Evolutionary conservation across 192 early-diverging fungal genomes (phyloP), one percentile per base, ranked within the genome.

Genomic region (Entophlyctis luteolus): DNA sequence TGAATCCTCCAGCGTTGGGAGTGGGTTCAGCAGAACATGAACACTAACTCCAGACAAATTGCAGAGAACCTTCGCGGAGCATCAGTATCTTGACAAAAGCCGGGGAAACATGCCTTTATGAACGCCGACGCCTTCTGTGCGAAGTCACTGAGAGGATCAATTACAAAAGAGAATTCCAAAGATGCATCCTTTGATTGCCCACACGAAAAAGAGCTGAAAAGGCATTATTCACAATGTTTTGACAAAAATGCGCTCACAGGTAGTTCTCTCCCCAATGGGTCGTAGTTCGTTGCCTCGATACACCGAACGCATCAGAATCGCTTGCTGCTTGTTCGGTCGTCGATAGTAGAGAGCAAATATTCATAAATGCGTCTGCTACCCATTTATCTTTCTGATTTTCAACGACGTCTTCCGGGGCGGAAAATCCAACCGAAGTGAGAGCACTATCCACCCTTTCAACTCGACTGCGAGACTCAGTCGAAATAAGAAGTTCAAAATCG

Each of bases 111-210:
- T 4, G 74, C 81, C 62, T 89, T 62, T n/a, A 98, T 70, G 1
- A 98, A 68, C 1, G 87, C 73, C 0, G 88, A 70, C 81, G 86
- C 85, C 65, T 88, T 89, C 70, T 98, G 96, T 3, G 91, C 90
- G 2, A 65, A 53, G 42, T 91, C 84, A 66, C 85, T 90, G 6
- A 90, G 39, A 3, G 96, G 96, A 67, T 95, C 90, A 3, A 98
- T 65, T 3, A 90, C 70, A 0, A 82, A 87, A 34, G 52, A 32
- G 50, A 77, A 74, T 31, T 62, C 34, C 10, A 71, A 31, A 6
- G 60, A 55, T 32, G 57, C 20, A 14, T 12, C 27, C 1, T 18
- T 23, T 4, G 22, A 14, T 60, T 28, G 4, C 60, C 69, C 3
- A 53, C 20, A 33, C n/a, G n/a, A n/a, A n/a, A n/a, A n/a, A n/a